A percentile compares a stretch with the other conserved stretches of the same genome.
These are phyloP conservation scores for Irpex sp. DNA, from an alignment of 1,284 basidiomycete genomes.

Conservation along the genomic window DNA sequence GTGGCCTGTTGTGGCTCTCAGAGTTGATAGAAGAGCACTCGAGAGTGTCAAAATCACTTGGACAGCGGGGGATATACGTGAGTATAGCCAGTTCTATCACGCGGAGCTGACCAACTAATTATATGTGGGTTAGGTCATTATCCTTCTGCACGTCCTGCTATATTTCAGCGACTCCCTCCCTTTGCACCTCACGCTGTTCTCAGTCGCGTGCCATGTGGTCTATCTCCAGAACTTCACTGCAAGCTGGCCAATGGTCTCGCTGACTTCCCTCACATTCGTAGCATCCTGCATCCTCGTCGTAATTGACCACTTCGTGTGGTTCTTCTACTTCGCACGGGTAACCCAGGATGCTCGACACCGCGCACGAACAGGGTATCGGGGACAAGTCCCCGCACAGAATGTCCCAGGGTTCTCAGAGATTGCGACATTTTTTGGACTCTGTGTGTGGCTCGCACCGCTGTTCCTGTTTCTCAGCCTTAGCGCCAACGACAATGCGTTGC, in stretches of 20 bases:
- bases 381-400: conserved; percentile 17
- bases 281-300: conserved; percentile 81
- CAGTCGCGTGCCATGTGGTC: conserved; percentile 75
- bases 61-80: conserved; percentile 83
- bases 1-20: conserved; percentile 87
- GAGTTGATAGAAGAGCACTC: conserved; percentile 94
- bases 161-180: conserved; percentile 80
- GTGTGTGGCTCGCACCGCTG: conserved; percentile 88
- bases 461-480: conserved; percentile 91
- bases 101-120: not conserved
- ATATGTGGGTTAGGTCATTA: conserved; percentile 57
- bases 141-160: conserved; percentile 71
- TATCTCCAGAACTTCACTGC: conserved; percentile 89
- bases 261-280: conserved; percentile 79
- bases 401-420: conserved; percentile 80
- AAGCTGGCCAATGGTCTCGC: conserved; percentile 86
- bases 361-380: conserved; percentile 34
- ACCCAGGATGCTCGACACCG: conserved; percentile 50
- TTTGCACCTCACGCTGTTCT: conserved; percentile 67
- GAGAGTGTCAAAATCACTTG: conserved; percentile 69
- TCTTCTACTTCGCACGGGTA: conserved; percentile 81
- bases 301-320: conserved; percentile 89
- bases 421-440: conserved; percentile 82
- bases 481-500: conserved; percentile 92
- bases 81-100: conserved; percentile 26